phyloP scores from a whole-genome alignment of 2,329 filamentous ascomycete genomes.

The Arthrobotrys pseudoclavata region DNA sequence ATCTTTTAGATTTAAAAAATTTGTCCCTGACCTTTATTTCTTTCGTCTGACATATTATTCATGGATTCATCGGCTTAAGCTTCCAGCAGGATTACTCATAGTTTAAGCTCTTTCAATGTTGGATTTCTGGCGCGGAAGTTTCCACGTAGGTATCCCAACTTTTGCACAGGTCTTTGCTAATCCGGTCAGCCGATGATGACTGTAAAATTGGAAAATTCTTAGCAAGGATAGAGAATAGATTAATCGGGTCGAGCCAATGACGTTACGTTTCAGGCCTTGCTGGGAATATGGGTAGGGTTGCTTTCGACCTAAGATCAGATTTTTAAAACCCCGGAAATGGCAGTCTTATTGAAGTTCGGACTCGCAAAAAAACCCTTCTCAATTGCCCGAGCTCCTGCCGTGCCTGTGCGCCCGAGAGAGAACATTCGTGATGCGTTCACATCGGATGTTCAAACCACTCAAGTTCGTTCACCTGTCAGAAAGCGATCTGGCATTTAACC shows the following conservation, averaged over 20 bases:
- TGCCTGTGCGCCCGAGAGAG: constrained; percentile 6
- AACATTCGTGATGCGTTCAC: constrained; percentile 48
- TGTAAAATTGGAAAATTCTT: constrained; percentile 11
- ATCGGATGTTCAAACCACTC: constrained; percentile 23
- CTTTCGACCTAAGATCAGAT: constrained; percentile 19
- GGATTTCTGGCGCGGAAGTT: constrained; percentile 1
- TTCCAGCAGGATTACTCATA: not conserved
- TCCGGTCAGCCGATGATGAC: constrained; percentile 31
- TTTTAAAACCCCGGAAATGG: constrained; percentile 29
- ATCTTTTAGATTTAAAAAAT: constrained; percentile 20
- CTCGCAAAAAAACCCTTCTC: constrained; percentile 20
- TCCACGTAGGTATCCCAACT: not conserved
- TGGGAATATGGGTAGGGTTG: constrained; percentile 19
- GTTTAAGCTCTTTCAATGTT: not conserved
- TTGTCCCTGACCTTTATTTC: constrained; percentile 17
- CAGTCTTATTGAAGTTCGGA: constrained; percentile 39
- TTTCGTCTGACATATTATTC: not conserved
- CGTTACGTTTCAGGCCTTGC: constrained; percentile 35
- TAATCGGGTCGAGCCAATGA: constrained; percentile 35
- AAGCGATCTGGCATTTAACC: constrained; percentile 37
- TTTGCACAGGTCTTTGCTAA: constrained; percentile 7
- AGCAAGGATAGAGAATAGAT: constrained; percentile 26
- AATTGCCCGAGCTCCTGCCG: constrained; percentile 30
- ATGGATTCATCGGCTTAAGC: not conserved
- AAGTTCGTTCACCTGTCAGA: constrained; percentile 31